These are phyloP conservation scores for Crithidia mellificae DNA, from an alignment of 208 protist species.

Conservation along the genomic window DNA sequence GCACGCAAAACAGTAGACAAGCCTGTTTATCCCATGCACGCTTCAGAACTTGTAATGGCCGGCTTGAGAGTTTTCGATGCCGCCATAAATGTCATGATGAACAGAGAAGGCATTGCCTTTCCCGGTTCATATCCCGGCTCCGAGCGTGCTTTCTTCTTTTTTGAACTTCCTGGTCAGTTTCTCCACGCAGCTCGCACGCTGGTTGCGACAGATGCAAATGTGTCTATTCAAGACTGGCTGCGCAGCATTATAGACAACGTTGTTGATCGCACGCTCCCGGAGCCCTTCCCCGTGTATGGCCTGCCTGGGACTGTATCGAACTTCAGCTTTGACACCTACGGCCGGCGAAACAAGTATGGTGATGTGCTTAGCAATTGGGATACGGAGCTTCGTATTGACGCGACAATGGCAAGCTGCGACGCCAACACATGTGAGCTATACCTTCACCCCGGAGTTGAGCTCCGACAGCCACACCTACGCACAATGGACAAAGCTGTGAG, in stretches of 20 bases:
- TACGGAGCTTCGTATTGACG: not conserved
- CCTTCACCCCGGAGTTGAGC: constrained; percentile 8
- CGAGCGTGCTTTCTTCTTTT: not conserved
- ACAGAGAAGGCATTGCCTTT: too few relatives aligned
- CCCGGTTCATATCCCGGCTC: not conserved
- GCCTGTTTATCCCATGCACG: not conserved
- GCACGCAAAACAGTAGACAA: not conserved
- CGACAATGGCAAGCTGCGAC: constrained; percentile 7
- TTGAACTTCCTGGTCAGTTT: not conserved
- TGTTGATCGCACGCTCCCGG: not conserved
- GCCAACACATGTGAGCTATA: constrained; percentile 23
- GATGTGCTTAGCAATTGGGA: too few relatives aligned
- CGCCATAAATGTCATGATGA: not conserved
- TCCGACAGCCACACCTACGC: too few relatives aligned
- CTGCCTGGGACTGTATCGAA: constrained; percentile 9
- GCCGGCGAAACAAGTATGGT: too few relatives aligned
- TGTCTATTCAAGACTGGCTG: constrained; percentile 7
- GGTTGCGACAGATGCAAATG: not conserved
- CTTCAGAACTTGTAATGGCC: not conserved
- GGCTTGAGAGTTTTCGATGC: not conserved
- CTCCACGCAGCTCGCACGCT: not conserved
- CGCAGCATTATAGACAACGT: constrained; percentile 21
- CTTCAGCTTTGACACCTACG: too few relatives aligned
- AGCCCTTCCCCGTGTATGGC: constrained; percentile 22
- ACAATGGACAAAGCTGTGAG: too few relatives aligned